Evolutionary conservation across 495 filamentous ascomycete genomes (phyloP), one percentile per base, ranked within the genome.

Genomic region (Cercophora samala): DNA sequence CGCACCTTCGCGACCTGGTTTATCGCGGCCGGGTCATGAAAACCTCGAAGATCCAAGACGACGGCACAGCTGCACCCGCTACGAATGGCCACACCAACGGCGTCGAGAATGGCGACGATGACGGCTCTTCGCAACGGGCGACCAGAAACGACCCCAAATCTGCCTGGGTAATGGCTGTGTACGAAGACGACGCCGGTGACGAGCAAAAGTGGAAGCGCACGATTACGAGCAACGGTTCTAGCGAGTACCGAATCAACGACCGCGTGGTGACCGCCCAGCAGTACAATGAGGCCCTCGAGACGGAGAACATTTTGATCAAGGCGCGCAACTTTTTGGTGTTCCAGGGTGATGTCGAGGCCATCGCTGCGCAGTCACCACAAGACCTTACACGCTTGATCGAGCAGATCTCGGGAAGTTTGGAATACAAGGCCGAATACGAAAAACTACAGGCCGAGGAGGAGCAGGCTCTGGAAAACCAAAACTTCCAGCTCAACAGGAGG

Each of bases 101-200:
- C 13, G 76, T 83, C 63, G 80, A 82, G 25, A 79, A 82, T 32
- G 83, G 79, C 59, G 85, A 88, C 32, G 83, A 82, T 21, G 82
- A 89, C 46, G 85, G 85, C 19, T 81, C 87, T 24, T 84, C 87
- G 58, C 81, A 84, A 37, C 81, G 82, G 46, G 77, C 80, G 23
- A 77, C 75, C 6, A 81, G 86, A 53, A 84, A 86, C 69, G 94
- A 98, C 69, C 96, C 95, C 0, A 92, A 91, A 71, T 93, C 89
- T 6, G 95, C 95, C 4, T 99, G 93, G 94, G 95, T 99, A 3
- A 97, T 96, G 93, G 95, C 95, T 8, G 93, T 98, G 42, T 99
- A 97, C 78, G 93, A 97, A 75, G 95, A 99, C 70, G 95, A 98
- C 77, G 93, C 93, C 2, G 94, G 93, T 42, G 93, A 98, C 67